phyloP scores from a whole-genome alignment of 208 protist genomes.

The Herpetomonas samuelpessoai region DNA sequence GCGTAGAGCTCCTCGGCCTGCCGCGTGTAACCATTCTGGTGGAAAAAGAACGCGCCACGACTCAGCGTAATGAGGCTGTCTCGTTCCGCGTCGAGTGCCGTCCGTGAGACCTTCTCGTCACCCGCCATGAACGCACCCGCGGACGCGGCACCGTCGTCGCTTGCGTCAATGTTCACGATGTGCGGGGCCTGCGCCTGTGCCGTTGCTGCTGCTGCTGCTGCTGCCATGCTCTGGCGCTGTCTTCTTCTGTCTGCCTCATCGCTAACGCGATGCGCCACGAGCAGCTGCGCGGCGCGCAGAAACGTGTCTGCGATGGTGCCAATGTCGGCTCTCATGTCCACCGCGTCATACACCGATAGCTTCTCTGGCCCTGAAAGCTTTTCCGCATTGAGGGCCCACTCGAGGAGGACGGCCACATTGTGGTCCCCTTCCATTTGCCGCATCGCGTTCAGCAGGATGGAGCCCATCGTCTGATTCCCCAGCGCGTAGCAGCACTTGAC shows the following conservation, averaged over 20 bases:
- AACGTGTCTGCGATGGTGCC: conserved; percentile 29
- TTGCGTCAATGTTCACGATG: not conserved
- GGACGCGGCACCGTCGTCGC: not conserved
- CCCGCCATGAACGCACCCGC: not conserved
- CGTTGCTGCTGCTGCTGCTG: not conserved
- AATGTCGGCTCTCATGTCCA: conserved; percentile 26
- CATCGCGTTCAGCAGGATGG: conserved; percentile 47
- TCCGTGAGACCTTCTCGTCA: conserved; percentile 3
- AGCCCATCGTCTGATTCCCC: conserved; percentile 50
- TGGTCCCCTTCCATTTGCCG: conserved; percentile 38
- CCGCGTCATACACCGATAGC: conserved; percentile 22
- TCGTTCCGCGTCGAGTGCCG: conserved; percentile 22
- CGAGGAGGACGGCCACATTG: conserved; percentile 28
- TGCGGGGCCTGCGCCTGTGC: not conserved
- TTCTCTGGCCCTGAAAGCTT: conserved; percentile 24
- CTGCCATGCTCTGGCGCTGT: not conserved
- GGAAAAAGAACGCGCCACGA: conserved; percentile 81
- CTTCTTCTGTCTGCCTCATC: conserved; percentile 18
- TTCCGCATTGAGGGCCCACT: conserved; percentile 32
- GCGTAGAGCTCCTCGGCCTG: conserved; percentile 73
- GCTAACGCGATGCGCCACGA: conserved; percentile 35
- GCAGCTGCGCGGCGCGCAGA: conserved; percentile 33
- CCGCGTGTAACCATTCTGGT: conserved; percentile 53
- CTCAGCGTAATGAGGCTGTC: conserved; percentile 72
- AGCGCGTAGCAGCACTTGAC: conserved; percentile 53